Base-by-base conservation (phyloP, 352 stramenopile genomes). In the Aphanomyces euteiches region DNA sequence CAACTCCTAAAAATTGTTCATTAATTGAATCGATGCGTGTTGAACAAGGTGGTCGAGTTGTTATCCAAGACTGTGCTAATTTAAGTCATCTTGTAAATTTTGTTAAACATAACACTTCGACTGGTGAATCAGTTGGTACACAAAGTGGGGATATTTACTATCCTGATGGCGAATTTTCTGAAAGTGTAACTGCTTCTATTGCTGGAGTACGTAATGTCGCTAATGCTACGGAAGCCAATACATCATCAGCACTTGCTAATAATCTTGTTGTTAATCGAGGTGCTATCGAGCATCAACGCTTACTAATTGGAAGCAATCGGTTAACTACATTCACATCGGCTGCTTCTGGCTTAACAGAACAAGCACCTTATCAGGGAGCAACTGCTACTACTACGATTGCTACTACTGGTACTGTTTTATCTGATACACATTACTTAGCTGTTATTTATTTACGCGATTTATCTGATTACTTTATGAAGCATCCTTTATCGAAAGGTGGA, bases 51-150 rank as follows among this genome's bases (percentile, higher is more conserved):
- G 48, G 48, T 36, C 48, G 48, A 57, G 48, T 57, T n/a, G 48
- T 57, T 57, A 57, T 57, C 19, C 48, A 57, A 57, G 48, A 57
- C 19, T 57, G 48, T 57, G 48, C 48, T 57, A 57, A 57, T 34
- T 57, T 57, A 57, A 36, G 15, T 57, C 48, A 57, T 57, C 36
- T 57, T 36, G 48, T 57, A 57, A 57, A 34, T 57, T 57, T 57
- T 57, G 48, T 57, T 57, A 57, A 57, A 34, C 48, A 57, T 57
- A 57, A 57, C 48, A 57, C 48, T 57, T 57, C 48, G 48, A 57
- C 48, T 57, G 48, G 48, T 36, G 48, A 57, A 57, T 57, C 48
- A 57, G 6, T 57, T 57, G 48, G 12, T 57, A 57, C 48, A 57
- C 48, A 57, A 57, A 57, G 48, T 57, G 48, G 48, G 12, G 48